Conservation (phyloP, 805 yeast genomes). For the Nakazawaea sp. region DNA sequence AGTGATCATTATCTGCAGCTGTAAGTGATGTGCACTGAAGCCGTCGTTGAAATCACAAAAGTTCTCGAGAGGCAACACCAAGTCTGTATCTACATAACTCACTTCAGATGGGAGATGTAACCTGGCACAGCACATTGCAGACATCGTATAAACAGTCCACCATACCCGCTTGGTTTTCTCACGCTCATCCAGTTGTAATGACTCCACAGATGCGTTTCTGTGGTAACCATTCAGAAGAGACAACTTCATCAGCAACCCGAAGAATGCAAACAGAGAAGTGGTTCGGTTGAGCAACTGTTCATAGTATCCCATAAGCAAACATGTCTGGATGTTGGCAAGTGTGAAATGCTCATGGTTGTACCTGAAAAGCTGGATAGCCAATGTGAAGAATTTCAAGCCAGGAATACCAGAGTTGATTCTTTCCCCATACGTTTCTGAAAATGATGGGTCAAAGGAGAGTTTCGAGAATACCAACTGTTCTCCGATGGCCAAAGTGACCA, state of each 20-base stretch:
- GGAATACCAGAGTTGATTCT: conserved; percentile 12
- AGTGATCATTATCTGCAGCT: conserved; percentile 19
- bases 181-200: conserved; percentile 7
- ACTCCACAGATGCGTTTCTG: conserved; percentile 15
- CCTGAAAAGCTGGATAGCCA: conserved; percentile 19
- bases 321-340: conserved; percentile 24
- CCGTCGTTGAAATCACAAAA: conserved; percentile 22
- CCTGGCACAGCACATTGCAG: conserved; percentile 29
- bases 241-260: conserved; percentile 27
- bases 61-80: conserved; percentile 18
- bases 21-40: conserved; percentile 21
- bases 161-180: conserved; percentile 28
- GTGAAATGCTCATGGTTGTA: conserved; percentile 24
- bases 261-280: conserved; percentile 25
- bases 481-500: conserved; percentile 15
- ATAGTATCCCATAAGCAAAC: conserved; percentile 26
- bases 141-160: conserved; percentile 33
- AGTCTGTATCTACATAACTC: conserved; percentile 24
- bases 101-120: conserved; percentile 29
- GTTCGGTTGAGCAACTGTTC: conserved; percentile 30
- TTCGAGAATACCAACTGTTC: conserved; percentile 14
- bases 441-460: conserved; percentile 10
- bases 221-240: conserved; percentile 26
- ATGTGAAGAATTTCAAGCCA: conserved; percentile 23
- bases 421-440: conserved; percentile 2